These are phyloP conservation scores for Parastagonospora avenae DNA, from an alignment of 2,329 filamentous ascomycete genomes.

Conservation along the genomic window DNA sequence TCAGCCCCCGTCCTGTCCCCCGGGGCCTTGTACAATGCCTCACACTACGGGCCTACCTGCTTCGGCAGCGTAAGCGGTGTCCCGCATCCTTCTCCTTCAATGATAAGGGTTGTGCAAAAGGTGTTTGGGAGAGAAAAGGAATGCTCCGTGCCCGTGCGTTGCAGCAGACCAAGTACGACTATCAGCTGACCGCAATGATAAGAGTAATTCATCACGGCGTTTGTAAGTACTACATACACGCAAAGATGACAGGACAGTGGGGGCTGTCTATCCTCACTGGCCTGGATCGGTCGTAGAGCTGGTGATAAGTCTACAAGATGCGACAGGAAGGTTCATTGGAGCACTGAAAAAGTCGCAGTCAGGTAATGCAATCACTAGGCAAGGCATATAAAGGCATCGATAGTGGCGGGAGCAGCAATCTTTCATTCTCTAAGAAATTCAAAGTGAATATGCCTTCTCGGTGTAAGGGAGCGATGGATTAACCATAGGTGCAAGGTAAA, in stretches of 20 bases:
- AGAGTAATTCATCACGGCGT: not conserved
- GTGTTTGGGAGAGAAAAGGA: not conserved
- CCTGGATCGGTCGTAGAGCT: too few species aligned
- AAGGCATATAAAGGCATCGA: too few species aligned
- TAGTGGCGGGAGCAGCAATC: too few species aligned
- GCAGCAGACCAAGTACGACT: not conserved
- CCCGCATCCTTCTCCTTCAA: not conserved
- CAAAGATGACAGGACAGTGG: not conserved
- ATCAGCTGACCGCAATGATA: not conserved
- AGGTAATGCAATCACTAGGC: too few species aligned
- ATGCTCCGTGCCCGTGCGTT: not conserved
- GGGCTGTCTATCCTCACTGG: not conserved
- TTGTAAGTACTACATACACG: not conserved
- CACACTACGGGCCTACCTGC: not conserved
- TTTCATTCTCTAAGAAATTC: too few species aligned
- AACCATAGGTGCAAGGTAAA: too few species aligned
- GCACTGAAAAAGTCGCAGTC: too few species aligned
- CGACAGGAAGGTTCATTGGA: too few species aligned
- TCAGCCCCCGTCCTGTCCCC: not conserved
- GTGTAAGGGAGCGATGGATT: too few species aligned
- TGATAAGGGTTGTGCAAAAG: not conserved
- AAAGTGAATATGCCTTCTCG: too few species aligned
- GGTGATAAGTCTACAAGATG: too few species aligned
- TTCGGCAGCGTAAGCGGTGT: not conserved
- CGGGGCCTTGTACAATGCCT: not conserved